Percentiles rank a stretch among this genome's conserved stretches.
phyloP scores from a whole-genome alignment of 2,329 filamentous ascomycete genomes.

The Rugonectria rugulosa region DNA sequence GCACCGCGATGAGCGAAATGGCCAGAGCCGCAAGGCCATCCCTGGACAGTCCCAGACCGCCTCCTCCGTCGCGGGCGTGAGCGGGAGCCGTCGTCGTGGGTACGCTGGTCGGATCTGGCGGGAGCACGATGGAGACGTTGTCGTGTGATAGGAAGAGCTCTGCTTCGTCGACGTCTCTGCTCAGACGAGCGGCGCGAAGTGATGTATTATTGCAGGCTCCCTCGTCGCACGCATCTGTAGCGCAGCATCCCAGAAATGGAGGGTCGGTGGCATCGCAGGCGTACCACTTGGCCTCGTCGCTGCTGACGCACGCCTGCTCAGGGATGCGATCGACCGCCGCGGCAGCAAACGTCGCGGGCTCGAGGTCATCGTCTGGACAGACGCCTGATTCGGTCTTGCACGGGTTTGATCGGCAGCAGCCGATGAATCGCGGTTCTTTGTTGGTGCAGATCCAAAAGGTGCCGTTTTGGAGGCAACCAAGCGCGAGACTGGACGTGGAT shows the following conservation, averaged over 20 bases:
- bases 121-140: not conserved
- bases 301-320: constrained; percentile 42
- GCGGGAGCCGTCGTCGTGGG: not conserved
- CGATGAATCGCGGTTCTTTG: constrained; percentile 46
- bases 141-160: constrained; percentile 1
- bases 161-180: constrained; percentile 2
- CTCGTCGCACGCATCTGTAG: constrained; percentile 29
- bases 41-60: constrained; percentile 6
- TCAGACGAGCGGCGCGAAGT: constrained; percentile 28
- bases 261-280: constrained; percentile 40
- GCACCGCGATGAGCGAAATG: not conserved
- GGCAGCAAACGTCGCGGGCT: constrained; percentile 39
- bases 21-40: not conserved
- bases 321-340: constrained; percentile 37
- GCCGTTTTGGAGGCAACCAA: constrained; percentile 43
- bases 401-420: constrained; percentile 49
- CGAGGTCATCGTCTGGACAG: constrained; percentile 32
- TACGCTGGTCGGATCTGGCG: not conserved
- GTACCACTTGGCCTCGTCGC: constrained; percentile 41
- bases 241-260: constrained; percentile 51
- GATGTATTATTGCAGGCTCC: constrained; percentile 21
- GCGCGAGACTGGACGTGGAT: constrained; percentile 30
- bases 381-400: constrained; percentile 35
- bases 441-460: constrained; percentile 48
- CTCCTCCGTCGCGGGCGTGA: not conserved